Conservation (phyloP, 176 grass and related monocot species). For the Eragrostis curvula region DNA sequence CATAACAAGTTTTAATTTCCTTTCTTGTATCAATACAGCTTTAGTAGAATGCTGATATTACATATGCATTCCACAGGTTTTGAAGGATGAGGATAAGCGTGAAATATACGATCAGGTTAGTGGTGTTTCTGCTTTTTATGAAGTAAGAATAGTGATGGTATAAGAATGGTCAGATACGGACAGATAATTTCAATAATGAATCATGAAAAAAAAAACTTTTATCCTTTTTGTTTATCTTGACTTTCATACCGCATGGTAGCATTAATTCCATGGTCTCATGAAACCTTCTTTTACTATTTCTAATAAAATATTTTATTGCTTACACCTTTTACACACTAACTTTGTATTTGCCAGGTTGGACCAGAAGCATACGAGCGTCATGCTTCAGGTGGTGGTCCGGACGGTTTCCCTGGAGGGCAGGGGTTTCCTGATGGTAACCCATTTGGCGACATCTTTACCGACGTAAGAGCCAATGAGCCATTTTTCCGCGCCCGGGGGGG, state of each 20-base stretch:
- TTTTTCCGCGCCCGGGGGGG: too few relatives aligned
- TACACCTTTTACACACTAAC: conserved; percentile 30
- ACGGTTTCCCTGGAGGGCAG: conserved; percentile 53
- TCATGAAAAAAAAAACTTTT: background rate
- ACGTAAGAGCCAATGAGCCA: conserved; percentile 50
- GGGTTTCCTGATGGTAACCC: conserved; percentile 65
- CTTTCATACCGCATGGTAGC: conserved; percentile 18
- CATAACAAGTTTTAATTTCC: conserved; percentile 27
- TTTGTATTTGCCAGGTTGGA: conserved; percentile 64
- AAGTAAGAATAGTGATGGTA: conserved; percentile 10
- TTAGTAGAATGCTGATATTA: conserved; percentile 36
- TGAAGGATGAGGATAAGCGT: conserved; percentile 96
- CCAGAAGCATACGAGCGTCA: conserved; percentile 77
- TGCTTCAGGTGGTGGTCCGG: conserved; percentile 64
- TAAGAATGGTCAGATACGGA: conserved; percentile 19
- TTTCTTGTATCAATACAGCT: background rate
- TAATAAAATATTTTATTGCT: conserved; percentile 24
- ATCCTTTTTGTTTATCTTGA: conserved; percentile 28
- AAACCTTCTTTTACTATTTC: conserved; percentile 29
- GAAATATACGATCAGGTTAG: conserved; percentile 88
- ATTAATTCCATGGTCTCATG: conserved; percentile 15
- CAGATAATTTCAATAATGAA: conserved; percentile 1
- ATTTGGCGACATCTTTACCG: conserved; percentile 82
- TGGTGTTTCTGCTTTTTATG: conserved; percentile 19
- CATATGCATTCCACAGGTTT: conserved; percentile 64